Evolutionary conservation across 441 rosid genomes (phyloP).

Genomic region (Gossypium aridum): DNA sequence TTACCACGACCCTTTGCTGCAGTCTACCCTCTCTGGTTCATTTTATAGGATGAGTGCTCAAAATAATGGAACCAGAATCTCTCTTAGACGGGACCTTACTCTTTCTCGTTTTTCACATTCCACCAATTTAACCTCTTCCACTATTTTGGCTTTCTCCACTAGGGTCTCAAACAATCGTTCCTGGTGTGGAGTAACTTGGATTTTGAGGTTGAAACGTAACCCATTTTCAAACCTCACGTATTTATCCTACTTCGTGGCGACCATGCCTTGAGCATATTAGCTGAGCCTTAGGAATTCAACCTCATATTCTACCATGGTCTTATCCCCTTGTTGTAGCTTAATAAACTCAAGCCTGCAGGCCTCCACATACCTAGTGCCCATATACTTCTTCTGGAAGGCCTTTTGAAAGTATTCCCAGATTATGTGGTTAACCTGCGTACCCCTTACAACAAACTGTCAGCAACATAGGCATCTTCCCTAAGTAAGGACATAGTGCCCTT

Average conservation of each 20-base stretch:
- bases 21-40: background rate
- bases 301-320: background rate
- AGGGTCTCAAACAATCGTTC: background rate
- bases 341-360: background rate
- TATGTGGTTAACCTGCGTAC: background rate
- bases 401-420: background rate
- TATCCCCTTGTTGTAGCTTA: background rate
- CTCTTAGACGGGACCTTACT: background rate
- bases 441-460: background rate
- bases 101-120: background rate
- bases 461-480: background rate
- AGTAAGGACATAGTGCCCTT: background rate
- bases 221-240: background rate
- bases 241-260: background rate
- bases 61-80: background rate
- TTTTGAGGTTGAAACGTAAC: background rate
- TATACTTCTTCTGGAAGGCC: background rate
- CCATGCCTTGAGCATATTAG: background rate
- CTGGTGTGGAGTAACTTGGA: background rate
- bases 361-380: background rate
- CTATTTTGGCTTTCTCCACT: background rate
- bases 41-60: background rate
- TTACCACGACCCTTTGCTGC: background rate
- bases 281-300: background rate
- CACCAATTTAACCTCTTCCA: background rate